These are phyloP conservation scores for Fusarium illudens DNA, from an alignment of 2,329 filamentous ascomycete species.

Conservation along the genomic window DNA sequence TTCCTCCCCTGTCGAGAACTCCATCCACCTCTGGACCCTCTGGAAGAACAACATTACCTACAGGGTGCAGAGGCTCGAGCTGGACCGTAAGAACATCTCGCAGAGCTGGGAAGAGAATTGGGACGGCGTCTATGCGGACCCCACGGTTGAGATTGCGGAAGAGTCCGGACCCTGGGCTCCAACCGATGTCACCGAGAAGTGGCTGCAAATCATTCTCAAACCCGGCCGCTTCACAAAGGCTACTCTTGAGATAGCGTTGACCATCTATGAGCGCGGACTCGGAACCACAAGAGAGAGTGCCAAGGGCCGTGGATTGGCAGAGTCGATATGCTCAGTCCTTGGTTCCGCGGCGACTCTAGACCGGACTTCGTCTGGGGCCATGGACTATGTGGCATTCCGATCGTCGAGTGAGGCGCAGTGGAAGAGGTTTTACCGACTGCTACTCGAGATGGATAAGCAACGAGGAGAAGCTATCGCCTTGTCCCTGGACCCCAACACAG, in stretches of 20 bases:
- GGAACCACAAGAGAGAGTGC: conserved; percentile 47
- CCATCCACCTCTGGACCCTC: conserved; percentile 74
- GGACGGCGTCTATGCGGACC: conserved; percentile 73
- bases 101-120: conserved; percentile 73
- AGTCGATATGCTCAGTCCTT: conserved; percentile 78
- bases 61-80: conserved; percentile 75
- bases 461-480: conserved; percentile 84
- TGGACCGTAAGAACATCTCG: conserved; percentile 71
- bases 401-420: conserved; percentile 82
- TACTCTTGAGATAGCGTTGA: conserved; percentile 83
- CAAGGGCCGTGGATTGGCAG: conserved; percentile 69
- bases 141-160: conserved; percentile 61
- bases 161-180: conserved; percentile 70
- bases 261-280: conserved; percentile 78
- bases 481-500: conserved; percentile 73
- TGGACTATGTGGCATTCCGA: conserved; percentile 80
- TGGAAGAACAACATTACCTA: conserved; percentile 89
- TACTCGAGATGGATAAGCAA: conserved; percentile 86
- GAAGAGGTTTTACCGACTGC: conserved; percentile 86
- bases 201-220: conserved; percentile 83
- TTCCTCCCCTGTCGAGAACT: conserved; percentile 61
- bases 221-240: conserved; percentile 83
- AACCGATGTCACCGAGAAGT: conserved; percentile 80
- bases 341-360: conserved; percentile 73
- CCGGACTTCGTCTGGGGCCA: conserved; percentile 67